Conservation (phyloP, 1,139 yeast genomes). For the Cylindricascospora bacillispora region DNA sequence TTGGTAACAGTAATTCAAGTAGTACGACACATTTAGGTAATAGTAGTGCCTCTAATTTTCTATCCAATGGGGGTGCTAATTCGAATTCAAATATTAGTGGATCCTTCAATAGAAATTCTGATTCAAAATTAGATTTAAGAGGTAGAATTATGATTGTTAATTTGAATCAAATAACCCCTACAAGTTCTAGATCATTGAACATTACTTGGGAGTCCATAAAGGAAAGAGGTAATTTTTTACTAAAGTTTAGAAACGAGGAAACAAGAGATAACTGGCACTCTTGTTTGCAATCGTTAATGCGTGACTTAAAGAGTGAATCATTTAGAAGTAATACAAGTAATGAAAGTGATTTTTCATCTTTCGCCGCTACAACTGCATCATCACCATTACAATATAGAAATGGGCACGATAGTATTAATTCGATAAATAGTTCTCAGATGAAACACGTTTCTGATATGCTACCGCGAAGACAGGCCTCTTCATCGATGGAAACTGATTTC, state of each 20-base stretch:
- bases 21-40: neutral
- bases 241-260: constrained; percentile 61
- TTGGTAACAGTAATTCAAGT: constrained; percentile 11
- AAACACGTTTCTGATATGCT: constrained; percentile 27
- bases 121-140: constrained; percentile 39
- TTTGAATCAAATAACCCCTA: constrained; percentile 41
- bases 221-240: constrained; percentile 62
- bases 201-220: constrained; percentile 71
- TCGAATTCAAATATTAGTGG: constrained; percentile 4
- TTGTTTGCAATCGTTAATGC: constrained; percentile 34
- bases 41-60: constrained; percentile 1
- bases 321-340: constrained; percentile 17
- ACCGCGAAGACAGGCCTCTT: constrained; percentile 23
- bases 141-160: constrained; percentile 63
- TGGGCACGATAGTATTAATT: constrained; percentile 21
- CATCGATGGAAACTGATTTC: constrained; percentile 24
- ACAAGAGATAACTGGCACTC: constrained; percentile 58
- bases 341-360: constrained; percentile 16
- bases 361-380: constrained; percentile 12
- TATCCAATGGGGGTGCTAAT: constrained; percentile 1
- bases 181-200: constrained; percentile 38
- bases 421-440: constrained; percentile 18
- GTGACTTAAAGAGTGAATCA: constrained; percentile 28
- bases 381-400: constrained; percentile 9
- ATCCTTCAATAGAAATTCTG: constrained; percentile 5